Conservation (phyloP, 495 filamentous ascomycete genomes). For the Lichina pygmaea region DNA sequence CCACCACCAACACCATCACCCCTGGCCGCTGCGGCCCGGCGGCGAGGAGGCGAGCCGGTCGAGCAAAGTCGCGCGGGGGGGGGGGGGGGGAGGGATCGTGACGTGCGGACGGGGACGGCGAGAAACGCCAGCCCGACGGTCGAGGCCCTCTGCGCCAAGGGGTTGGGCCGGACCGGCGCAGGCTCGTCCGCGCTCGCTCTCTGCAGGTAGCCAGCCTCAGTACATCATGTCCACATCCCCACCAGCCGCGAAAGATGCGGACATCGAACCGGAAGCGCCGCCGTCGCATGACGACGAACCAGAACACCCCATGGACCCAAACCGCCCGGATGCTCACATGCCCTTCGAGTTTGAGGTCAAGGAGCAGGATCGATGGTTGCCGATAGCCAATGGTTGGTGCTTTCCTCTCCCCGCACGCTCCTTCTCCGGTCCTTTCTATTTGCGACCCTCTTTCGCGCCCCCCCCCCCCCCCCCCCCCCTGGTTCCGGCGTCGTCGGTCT, state of each 20-base stretch:
- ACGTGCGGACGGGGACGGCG: background rate
- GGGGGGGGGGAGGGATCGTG: no score
- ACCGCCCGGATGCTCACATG: constrained; percentile 27
- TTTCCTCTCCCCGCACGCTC: constrained; percentile 2
- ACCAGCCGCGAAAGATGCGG: constrained; percentile 44
- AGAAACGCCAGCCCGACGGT: background rate
- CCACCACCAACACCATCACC: no score
- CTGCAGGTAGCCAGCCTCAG: constrained; percentile 34
- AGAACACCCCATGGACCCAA: constrained; percentile 32
- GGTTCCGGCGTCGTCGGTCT: no score
- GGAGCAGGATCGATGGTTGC: constrained; percentile 98
- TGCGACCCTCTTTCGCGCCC: constrained; percentile 23
- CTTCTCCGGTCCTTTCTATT: constrained; percentile 15
- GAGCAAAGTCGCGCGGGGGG: background rate
- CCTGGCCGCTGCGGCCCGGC: no score
- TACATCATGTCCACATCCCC: constrained; percentile 90
- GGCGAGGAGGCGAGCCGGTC: no score
- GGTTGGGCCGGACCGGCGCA: constrained; percentile 9
- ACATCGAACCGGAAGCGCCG: constrained; percentile 77
- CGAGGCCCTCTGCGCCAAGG: background rate
- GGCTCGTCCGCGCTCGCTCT: background rate
- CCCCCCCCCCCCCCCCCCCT: constrained; percentile 10
- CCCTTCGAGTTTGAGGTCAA: constrained; percentile 97
- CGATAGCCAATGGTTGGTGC: constrained; percentile 95
- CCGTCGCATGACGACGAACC: constrained; percentile 72